Evolutionary conservation across 371 early-diverging fungal genomes (phyloP).

Genomic region (Cladochytrium tenue): DNA sequence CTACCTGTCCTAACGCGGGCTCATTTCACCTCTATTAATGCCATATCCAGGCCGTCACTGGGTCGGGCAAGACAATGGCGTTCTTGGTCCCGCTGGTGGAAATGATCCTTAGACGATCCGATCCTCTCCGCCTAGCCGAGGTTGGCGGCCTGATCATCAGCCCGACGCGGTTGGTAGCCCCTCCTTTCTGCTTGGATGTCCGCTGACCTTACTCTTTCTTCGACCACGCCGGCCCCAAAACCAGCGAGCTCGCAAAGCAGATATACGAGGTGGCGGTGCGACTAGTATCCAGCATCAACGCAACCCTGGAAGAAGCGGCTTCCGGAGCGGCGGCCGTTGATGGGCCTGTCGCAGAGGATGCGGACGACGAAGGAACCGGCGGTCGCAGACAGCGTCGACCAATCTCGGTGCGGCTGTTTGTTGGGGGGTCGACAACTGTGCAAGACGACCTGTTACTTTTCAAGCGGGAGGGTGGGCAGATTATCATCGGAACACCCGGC

Average conservation of each 20-base stretch:
- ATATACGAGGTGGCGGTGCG: conserved; percentile 73
- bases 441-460: conserved; percentile 66
- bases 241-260: conserved; percentile 94
- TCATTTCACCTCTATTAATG: too few relatives aligned
- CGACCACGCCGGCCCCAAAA: too few relatives aligned
- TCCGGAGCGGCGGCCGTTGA: too few relatives aligned
- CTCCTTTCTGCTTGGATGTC: too few relatives aligned
- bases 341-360: too few relatives aligned
- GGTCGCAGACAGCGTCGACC: conserved; percentile 1
- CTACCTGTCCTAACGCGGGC: too few relatives aligned
- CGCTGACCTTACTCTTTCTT: too few relatives aligned
- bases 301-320: too few relatives aligned
- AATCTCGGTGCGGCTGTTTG: conserved; percentile 50
- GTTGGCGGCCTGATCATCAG: conserved; percentile 91
- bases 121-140: conserved; percentile 64
- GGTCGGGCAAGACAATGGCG: conserved; percentile 98
- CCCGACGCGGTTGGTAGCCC: conserved; percentile 80
- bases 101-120: conserved; percentile 62
- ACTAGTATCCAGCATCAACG: conserved; percentile 49
- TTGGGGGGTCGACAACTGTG: conserved; percentile 70
- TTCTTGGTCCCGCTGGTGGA: conserved; percentile 96
- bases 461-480: conserved; percentile 67
- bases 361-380: too few relatives aligned
- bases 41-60: conserved; percentile 86
- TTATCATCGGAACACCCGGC: conserved; percentile 97